Evolutionary conservation across 352 stramenopile genomes (phyloP), one percentile per base, ranked within the genome.

Genomic region (Pythium aquatile): DNA sequence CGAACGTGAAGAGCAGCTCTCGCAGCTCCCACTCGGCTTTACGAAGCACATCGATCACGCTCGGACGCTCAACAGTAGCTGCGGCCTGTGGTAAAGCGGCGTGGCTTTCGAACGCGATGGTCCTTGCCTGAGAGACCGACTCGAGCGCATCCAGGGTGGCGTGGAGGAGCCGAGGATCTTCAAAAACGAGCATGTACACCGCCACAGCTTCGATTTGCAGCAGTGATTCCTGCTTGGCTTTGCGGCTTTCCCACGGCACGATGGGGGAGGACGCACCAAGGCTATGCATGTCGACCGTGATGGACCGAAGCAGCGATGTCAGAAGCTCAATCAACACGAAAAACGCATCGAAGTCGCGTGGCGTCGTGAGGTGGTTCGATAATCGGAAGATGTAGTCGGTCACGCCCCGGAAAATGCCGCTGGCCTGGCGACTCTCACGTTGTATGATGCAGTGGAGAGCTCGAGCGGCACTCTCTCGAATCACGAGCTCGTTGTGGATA

Each of bases 361-460:
- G 39, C 2, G 49, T 67, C 17, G 57, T 55, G n/a, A 77, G 68
- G 29, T 81, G 70, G 49, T 75, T 66, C 0, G 78, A 74, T 53
- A 86, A 74, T 10, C 76, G 73, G 26, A 93, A 72, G 4, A 91
- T 62, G 61, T 80, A 90, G 49, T 90, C 79, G 7, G 79, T 87
- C 16, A 93, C 46, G 1, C 70, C 78, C 13, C 78, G 81, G 7
- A 91, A 61, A 9, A 92, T 70, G 2, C 60, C 48, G 1, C 56
- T 63, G 20, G 74, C 80, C 20, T 76, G 62, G 1, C 24, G 33
- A n/a, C 53, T 56, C 14, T 66, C 55, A 3, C 39, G 24, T 28
- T 33, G 59, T 5, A 78, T 65, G 29, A 93, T 65, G 2, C 66
- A 55, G 13, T 77, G 66, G 4, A 93, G 59, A 5, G 73, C 65